Conservation (phyloP, 129 eudicot genomes). For the Flaveria robusta region DNA sequence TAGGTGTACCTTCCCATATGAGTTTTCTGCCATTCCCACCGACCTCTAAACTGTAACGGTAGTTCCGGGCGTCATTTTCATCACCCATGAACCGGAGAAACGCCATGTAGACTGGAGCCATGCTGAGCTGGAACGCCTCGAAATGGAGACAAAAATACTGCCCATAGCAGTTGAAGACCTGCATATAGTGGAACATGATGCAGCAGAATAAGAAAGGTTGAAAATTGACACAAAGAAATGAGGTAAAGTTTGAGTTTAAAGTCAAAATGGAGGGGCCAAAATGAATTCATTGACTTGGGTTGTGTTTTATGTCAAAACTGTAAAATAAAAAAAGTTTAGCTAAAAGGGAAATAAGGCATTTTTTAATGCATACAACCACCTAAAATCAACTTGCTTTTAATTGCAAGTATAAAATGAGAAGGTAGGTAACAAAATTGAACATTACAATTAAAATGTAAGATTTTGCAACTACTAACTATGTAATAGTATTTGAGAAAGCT, state of each 20-base stretch:
- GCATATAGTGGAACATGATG: neutral
- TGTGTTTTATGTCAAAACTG: conserved; percentile 2
- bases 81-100: conserved; percentile 92
- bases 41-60: conserved; percentile 78
- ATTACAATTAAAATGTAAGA: neutral
- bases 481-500: neutral
- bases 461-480: neutral
- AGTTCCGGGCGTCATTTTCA: conserved; percentile 67
- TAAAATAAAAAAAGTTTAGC: neutral
- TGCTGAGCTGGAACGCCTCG: conserved; percentile 76
- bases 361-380: conserved; percentile 9
- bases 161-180: conserved; percentile 86
- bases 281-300: neutral
- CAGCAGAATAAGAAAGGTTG: conserved; percentile 9
- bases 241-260: conserved; percentile 19
- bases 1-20: conserved; percentile 82
- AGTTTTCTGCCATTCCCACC: conserved; percentile 88
- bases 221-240: neutral
- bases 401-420: neutral
- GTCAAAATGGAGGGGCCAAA: neutral
- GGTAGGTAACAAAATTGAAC: neutral
- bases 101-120: conserved; percentile 85
- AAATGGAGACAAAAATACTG: conserved; percentile 85
- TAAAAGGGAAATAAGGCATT: neutral
- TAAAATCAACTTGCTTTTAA: neutral